Evolutionary conservation across 768 basidiomycete species (phyloP).

Genomic region (Lyophyllum atratum): DNA sequence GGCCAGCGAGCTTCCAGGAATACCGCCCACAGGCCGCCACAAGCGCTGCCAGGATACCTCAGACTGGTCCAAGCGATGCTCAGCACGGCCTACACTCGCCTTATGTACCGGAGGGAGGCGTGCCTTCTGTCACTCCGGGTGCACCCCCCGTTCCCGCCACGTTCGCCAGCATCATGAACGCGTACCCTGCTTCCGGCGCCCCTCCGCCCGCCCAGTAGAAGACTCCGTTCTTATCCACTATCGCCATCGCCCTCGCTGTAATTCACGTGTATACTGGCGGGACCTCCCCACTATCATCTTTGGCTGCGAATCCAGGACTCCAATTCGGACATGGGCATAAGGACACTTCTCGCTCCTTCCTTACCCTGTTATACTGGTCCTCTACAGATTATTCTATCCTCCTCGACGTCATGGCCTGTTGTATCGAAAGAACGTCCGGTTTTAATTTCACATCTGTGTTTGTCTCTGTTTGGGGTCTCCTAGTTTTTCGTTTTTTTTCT

Average conservation of each 20-base stretch:
- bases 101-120: no score
- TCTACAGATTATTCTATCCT: neutral
- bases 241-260: neutral
- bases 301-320: neutral
- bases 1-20: conserved; percentile 6
- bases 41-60: conserved; percentile 8
- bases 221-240: neutral
- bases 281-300: neutral
- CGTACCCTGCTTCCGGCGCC: conserved; percentile 45
- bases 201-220: conserved; percentile 13
- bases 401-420: neutral
- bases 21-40: conserved; percentile 5
- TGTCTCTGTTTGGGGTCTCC: neutral
- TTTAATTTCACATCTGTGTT: neutral
- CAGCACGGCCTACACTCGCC: no score
- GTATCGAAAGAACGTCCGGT: neutral
- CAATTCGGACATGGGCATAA: neutral
- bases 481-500: neutral
- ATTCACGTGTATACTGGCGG: neutral
- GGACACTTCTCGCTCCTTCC: neutral
- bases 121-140: conserved; percentile 15
- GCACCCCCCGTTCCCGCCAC: conserved; percentile 47
- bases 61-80: conserved; percentile 1
- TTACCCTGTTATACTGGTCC: neutral
- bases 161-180: conserved; percentile 72